Conservation (phyloP, 495 filamentous ascomycete genomes). For the Penicillium bialowiezense region DNA sequence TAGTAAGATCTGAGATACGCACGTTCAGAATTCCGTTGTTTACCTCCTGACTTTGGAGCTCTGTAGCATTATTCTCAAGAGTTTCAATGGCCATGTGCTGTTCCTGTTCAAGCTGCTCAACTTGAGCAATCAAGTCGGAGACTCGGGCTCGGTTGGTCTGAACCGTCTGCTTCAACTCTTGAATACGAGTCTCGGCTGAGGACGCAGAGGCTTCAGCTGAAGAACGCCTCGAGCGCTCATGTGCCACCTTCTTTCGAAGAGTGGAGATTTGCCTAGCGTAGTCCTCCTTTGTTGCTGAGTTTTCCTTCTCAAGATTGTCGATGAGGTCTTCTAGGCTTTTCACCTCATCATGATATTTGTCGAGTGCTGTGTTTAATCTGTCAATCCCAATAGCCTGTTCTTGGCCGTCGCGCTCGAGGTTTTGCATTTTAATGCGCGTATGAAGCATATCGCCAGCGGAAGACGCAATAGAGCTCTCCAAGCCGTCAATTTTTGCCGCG, state of each 20-base stretch:
- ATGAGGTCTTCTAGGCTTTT: conserved; percentile 60
- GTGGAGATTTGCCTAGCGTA: conserved; percentile 37
- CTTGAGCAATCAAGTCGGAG: conserved; percentile 31
- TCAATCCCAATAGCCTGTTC: conserved; percentile 59
- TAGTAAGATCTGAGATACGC: conserved; percentile 36
- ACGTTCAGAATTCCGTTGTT: conserved; percentile 41
- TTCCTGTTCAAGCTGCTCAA: conserved; percentile 34
- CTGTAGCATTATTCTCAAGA: conserved; percentile 28
- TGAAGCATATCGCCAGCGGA: conserved; percentile 50
- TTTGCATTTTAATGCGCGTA: conserved; percentile 41
- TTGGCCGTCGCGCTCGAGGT: conserved; percentile 49
- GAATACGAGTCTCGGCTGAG: conserved; percentile 33
- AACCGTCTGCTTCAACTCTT: conserved; percentile 37
- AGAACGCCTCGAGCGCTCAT: conserved; percentile 34
- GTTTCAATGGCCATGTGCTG: conserved; percentile 17
- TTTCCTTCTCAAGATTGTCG: conserved; percentile 55
- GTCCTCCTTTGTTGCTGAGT: conserved; percentile 28
- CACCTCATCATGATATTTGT: conserved; percentile 63
- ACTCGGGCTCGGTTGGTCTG: conserved; percentile 36
- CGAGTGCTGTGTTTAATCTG: conserved; percentile 58
- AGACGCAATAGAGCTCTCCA: conserved; percentile 55
- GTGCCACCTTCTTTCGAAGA: conserved; percentile 35
- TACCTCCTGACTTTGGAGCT: conserved; percentile 39
- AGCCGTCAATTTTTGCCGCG: conserved; percentile 43
- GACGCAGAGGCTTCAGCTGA: conserved; percentile 35